Evolutionary conservation across 495 filamentous ascomycete species (phyloP), one percentile per base, ranked within the genome.

Genomic region (Penicillium daleae): DNA sequence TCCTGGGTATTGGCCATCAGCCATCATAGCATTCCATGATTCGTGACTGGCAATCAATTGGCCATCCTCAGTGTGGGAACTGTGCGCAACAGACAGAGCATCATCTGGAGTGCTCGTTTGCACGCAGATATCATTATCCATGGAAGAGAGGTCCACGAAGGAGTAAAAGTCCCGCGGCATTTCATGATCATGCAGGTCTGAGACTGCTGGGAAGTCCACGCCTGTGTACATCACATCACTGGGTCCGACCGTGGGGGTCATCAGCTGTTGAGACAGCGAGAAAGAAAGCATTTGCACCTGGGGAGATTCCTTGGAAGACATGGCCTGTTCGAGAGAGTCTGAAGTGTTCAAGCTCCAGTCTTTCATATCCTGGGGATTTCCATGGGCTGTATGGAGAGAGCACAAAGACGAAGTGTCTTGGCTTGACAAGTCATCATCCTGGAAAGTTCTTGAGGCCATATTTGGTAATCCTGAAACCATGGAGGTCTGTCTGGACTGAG

Each of bases 361-460:
- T 64, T 78, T 75, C 61, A 80, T 69, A 31, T 78, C 77, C 67
- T 71, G 69, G 60, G 71, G 57, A 29, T 61, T 74, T 73, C 76
- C 76, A 70, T 72, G 71, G 70, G 61, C 66, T 63, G 75, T 71
- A 61, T 68, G 68, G 46, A 75, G 76, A 60, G 78, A 80, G 72
- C 74, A 76, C 62, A 80, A 72, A 61, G 76, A 76, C 57, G 76
- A 76, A 65, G 65, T 75, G 70, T 78, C 78, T 69, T 78, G 79
- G 74, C 72, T 78, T 50, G 74, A 78, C 62, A 80, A 63, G 65
- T 80, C 77, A 80, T 80, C 77, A 80, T 80, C 79, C 78, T 77
- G 77, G 75, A 75, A 59, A 63, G 69, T 62, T 72, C 74, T 74
- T 66, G 79, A 74, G 72, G 73, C 67, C 69, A 78, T 73, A 66